A percentile compares a stretch with the other conserved stretches of the same genome.
These are phyloP conservation scores for Triangularia setosa DNA, from an alignment of 2,329 filamentous ascomycete species.

Conservation along the genomic window DNA sequence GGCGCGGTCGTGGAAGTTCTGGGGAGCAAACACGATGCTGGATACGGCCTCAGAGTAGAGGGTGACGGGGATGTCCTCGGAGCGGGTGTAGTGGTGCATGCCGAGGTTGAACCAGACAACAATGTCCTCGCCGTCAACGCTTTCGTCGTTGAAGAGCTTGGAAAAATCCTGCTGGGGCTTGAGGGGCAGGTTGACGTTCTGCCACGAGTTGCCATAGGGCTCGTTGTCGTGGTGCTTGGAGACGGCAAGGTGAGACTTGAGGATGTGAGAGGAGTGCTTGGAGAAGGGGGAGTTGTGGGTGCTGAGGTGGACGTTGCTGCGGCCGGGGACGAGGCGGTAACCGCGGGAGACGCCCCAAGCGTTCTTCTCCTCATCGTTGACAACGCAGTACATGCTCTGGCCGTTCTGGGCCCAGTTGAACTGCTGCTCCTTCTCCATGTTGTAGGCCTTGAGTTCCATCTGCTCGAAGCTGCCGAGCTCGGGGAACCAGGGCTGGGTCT, in stretches of 20 bases:
- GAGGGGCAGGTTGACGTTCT: slow-evolving; percentile 32
- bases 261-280: slow-evolving; percentile 15
- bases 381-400: slow-evolving; percentile 37
- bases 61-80: slow-evolving; percentile 36
- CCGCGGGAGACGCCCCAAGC: slow-evolving; percentile 39
- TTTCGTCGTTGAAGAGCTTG: slow-evolving; percentile 42
- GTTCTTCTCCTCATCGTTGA: slow-evolving; percentile 35
- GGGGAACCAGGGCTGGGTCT: slow-evolving; percentile 35
- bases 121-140: slow-evolving; percentile 37
- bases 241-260: slow-evolving; percentile 36
- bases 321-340: slow-evolving; percentile 39
- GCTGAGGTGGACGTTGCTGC: slow-evolving; percentile 35
- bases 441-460: slow-evolving; percentile 28
- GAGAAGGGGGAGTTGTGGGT: slow-evolving; percentile 34
- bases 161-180: slow-evolving; percentile 41
- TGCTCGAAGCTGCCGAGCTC: slow-evolving; percentile 36
- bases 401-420: slow-evolving; percentile 36
- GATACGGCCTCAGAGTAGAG: slow-evolving; percentile 33
- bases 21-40: slow-evolving; percentile 32
- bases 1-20: slow-evolving; percentile 33
- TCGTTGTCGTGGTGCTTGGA: slow-evolving; percentile 45
- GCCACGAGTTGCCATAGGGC: slow-evolving; percentile 34
- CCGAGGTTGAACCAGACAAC: slow-evolving; percentile 50
- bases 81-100: slow-evolving; percentile 46
- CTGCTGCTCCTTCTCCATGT: slow-evolving; percentile 27